Base-by-base conservation (phyloP, 2,329 filamentous ascomycete genomes). In the Colletotrichum limetticola region DNA sequence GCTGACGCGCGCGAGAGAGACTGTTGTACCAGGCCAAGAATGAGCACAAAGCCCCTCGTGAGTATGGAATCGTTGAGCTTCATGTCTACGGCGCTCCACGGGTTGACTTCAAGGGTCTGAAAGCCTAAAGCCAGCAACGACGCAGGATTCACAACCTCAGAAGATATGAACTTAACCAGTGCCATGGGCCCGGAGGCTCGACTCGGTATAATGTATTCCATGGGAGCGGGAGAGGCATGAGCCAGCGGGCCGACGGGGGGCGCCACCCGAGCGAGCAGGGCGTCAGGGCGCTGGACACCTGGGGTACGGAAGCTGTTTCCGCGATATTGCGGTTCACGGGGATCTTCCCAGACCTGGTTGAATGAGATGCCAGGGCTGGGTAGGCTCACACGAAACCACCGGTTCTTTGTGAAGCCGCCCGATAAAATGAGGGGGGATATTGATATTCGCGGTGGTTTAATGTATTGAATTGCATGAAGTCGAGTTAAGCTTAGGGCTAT, bases 221-320 rank as follows among this genome's bases (percentile, higher is more conserved):
- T 62, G 59, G 58, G 49, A 62, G 55, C 61, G 55, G 67, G 42
- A 65, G 28, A 70, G 42, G 62, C 68, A 71, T n/a, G 19, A 61
- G 56, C 52, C 69, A 68, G 59, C 69, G 69, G 69, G 69, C 69
- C 65, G 65, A 69, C 35, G 56, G 56, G 55, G 32, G 62, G 46
- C 8, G 55, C 56, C 58, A 59, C 46, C 58, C 65, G 77, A 78
- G 63, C 76, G 80, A 63, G 78, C 72, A 86, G 84, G 68, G 83
- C 80, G 55, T 79, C 75, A 62, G 77, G 78, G 64, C 79, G 75
- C 63, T 60, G 63, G 56, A 61, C 63, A 22, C 62, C 63, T 67
- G 57, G 68, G 62, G 63, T 56, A 49, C 68, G 68, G 63, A 61
- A 61, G 46, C n/a, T 22, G 56, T 66, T 61, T 71, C 63, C 68